Percentiles rank a stretch among this genome's conserved stretches.
phyloP scores from a whole-genome alignment of 768 basidiomycete genomes.

The Hirschioporus abietinus region DNA sequence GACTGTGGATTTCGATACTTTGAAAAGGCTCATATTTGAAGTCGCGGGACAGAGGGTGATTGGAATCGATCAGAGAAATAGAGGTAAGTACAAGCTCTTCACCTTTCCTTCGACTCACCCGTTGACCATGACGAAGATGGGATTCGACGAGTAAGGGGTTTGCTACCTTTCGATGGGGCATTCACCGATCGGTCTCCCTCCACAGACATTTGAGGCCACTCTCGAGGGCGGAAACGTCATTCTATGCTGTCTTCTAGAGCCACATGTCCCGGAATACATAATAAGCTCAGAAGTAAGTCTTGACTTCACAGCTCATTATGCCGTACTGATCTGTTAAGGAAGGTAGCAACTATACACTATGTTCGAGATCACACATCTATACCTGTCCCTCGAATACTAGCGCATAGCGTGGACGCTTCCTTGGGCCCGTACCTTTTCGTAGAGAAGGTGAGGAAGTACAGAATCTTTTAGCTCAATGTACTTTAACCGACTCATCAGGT shows the following conservation, averaged over 20 bases:
- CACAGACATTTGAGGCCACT: slow-evolving; percentile 20
- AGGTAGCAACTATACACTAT: slow-evolving; percentile 27
- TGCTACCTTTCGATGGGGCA: neutral
- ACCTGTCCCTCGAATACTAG: slow-evolving; percentile 21
- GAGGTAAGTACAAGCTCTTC: slow-evolving; percentile 14
- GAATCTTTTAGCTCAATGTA: neutral
- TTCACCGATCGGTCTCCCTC: neutral
- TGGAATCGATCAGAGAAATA: slow-evolving; percentile 19
- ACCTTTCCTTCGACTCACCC: slow-evolving; percentile 13
- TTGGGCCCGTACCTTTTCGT: slow-evolving; percentile 20
- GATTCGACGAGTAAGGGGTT: slow-evolving; percentile 8
- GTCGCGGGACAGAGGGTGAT: slow-evolving; percentile 14
- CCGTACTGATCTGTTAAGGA: neutral
- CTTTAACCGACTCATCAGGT: slow-evolving; percentile 15
- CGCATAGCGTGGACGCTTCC: slow-evolving; percentile 9
- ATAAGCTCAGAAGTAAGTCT: slow-evolving; percentile 12
- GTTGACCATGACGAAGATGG: slow-evolving; percentile 5
- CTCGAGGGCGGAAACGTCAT: slow-evolving; percentile 18
- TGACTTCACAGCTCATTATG: neutral
- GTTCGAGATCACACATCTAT: slow-evolving; percentile 23
- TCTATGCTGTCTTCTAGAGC: slow-evolving; percentile 14
- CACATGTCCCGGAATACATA: slow-evolving; percentile 10
- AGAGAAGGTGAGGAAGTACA: slow-evolving; percentile 20
- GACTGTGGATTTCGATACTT: slow-evolving; percentile 16
- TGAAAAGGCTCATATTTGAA: slow-evolving; percentile 16